Percentiles rank a stretch among this genome's conserved stretches.
phyloP scores from a whole-genome alignment of 345 rosid genomes.

The Euclidium syriacum region DNA sequence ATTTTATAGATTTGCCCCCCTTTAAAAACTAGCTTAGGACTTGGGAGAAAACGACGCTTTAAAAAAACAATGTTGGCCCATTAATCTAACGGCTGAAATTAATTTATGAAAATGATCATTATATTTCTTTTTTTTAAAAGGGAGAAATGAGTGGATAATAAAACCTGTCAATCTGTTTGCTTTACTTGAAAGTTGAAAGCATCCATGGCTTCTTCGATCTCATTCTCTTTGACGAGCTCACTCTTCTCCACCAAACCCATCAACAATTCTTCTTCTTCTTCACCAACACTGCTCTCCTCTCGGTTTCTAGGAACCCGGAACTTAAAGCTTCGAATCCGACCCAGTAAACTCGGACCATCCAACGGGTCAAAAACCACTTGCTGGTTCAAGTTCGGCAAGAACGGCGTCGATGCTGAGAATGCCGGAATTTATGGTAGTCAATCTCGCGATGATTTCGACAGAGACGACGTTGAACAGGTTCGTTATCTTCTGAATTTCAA shows the following conservation, averaged over 20 bases:
- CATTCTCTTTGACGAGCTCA: slow-evolving; percentile 29
- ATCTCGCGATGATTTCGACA: slow-evolving; percentile 77
- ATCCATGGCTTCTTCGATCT: slow-evolving; percentile 39
- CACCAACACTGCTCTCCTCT: slow-evolving; percentile 35
- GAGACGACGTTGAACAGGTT: slow-evolving; percentile 99
- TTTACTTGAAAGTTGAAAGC: slow-evolving; percentile 5
- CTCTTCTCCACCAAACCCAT: slow-evolving; percentile 31
- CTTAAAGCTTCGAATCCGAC: slow-evolving; percentile 14
- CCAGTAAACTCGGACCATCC: slow-evolving; percentile 53
- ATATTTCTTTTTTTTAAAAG: neutral
- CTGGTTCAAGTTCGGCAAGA: slow-evolving; percentile 89
- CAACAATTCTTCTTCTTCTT: neutral
- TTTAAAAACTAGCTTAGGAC: no score
- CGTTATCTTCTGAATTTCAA: slow-evolving; percentile 8
- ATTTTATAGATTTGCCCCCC: no score
- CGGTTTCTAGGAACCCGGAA: slow-evolving; percentile 47
- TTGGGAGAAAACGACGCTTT: no score
- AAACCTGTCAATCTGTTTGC: slow-evolving; percentile 12
- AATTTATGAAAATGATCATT: neutral
- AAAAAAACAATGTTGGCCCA: no score
- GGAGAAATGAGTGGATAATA: slow-evolving; percentile 23
- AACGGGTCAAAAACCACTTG: slow-evolving; percentile 62
- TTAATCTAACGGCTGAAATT: neutral
- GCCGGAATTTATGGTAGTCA: slow-evolving; percentile 98
- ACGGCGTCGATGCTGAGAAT: slow-evolving; percentile 90